Evolutionary conservation across 2,329 filamentous ascomycete genomes (phyloP).

Genomic region (Ophiostoma sp.): DNA sequence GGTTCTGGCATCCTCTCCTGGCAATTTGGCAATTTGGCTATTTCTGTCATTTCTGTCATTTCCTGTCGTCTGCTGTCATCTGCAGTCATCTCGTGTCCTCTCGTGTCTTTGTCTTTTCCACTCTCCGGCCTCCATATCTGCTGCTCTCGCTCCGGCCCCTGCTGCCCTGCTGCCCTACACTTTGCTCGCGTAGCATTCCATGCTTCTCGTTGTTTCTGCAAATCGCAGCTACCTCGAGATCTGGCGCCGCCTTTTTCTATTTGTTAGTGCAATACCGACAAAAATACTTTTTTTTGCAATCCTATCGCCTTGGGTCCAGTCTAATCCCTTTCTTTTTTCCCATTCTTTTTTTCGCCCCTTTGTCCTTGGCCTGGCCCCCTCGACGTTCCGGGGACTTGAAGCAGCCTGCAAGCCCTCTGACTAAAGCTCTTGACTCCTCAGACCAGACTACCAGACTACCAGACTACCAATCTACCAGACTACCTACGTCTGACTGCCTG

Average conservation of each 20-base stretch:
- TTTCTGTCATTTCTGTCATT: too few relatives aligned
- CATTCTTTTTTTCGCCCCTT: constrained; percentile 15
- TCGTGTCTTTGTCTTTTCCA: constrained; percentile 16
- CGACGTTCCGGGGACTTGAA: background rate
- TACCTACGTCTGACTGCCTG: background rate
- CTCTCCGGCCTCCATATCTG: background rate
- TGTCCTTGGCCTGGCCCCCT: constrained; percentile 10
- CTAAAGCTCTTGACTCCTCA: background rate
- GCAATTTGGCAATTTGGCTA: too few relatives aligned
- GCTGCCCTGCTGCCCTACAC: too few relatives aligned
- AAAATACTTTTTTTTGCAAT: constrained; percentile 11
- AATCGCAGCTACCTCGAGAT: background rate
- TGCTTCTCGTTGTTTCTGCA: background rate
- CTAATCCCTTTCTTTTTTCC: constrained; percentile 13
- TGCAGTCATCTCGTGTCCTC: background rate
- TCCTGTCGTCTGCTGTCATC: too few relatives aligned
- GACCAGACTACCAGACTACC: background rate
- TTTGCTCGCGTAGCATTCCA: background rate
- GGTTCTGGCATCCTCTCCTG: background rate
- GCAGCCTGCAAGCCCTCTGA: background rate
- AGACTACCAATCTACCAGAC: background rate
- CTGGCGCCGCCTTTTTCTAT: constrained; percentile 9
- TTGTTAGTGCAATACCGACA: constrained; percentile 6
- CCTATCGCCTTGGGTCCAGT: constrained; percentile 1
- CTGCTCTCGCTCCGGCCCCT: background rate